Base-by-base conservation (phyloP, 2,329 filamentous ascomycete genomes). In the Alternaria ventricosa region DNA sequence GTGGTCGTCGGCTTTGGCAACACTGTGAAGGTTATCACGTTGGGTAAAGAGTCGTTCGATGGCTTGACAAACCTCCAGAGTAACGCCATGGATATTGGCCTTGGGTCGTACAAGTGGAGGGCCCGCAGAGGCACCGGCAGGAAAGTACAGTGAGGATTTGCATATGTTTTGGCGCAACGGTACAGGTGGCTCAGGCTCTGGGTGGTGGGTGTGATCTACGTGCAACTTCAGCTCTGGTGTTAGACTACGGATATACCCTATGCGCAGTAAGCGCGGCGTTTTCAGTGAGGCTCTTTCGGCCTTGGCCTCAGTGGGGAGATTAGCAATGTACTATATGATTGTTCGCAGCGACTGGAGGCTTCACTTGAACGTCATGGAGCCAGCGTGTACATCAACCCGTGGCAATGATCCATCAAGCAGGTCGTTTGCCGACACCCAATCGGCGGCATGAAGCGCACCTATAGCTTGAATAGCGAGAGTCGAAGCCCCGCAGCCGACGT, bases 1-100 rank as follows among this genome's bases (percentile, higher is more conserved):
- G 84, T 92, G 4, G 92, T 88, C 0, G 86, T 94, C 28, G 90
- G 87, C 0, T 88, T 94, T 63, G 92, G 91, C 12, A 92, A 93
- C 68, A 84, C 88, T 1, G 84, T 94, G 71, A 94, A 93, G 79
- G 81, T 94, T 55, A 85, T 94, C 60, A 88, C 87, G 2, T 82
- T 90, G 6, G 90, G 90, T 6, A 85, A 87, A 66, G 90, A 91
- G 73, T 83, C 87, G 30, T 91, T 90, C 70, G 87, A 89, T 50
- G 71, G 68, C 12, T 33, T 64, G 44, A 49, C 59, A 13, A 62
- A 43, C 5, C 41, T 64, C 6, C 66, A 69, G 13, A 65, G 61
- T 23, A 54, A 64, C 2, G 46, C 43, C 18, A 49, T 67, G 30
- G 68, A 69, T 2, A 58, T 61, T 28, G 68, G 66, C 3, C 53